These are phyloP conservation scores for Cicer chorassanicum DNA, from an alignment of 306 rosid species.

Conservation along the genomic window DNA sequence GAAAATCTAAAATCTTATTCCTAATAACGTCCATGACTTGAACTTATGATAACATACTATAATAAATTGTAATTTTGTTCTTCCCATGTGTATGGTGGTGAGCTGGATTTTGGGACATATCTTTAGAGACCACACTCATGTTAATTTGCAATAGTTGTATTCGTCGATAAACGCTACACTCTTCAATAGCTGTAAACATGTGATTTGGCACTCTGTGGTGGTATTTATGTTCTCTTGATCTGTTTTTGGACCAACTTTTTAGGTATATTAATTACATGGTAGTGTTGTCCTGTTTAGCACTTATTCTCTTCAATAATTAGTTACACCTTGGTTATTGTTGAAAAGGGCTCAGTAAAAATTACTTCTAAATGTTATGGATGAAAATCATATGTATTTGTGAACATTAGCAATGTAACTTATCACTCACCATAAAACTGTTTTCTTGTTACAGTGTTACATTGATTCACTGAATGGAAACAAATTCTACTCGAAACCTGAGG, in stretches of 20 bases:
- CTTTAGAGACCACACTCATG: slow-evolving; percentile 25
- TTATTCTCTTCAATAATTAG: slow-evolving; percentile 16
- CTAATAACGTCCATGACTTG: slow-evolving; percentile 18
- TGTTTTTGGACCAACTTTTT: slow-evolving; percentile 22
- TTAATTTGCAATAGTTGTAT: slow-evolving; percentile 24
- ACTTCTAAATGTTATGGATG: slow-evolving; percentile 26
- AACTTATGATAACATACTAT: background rate
- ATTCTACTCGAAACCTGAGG: slow-evolving; percentile 90
- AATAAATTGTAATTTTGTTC: slow-evolving; percentile 23
- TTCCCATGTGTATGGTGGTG: slow-evolving; percentile 23
- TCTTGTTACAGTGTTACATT: slow-evolving; percentile 69
- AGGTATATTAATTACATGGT: slow-evolving; percentile 11
- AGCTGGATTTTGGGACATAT: slow-evolving; percentile 29
- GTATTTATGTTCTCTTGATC: slow-evolving; percentile 37
- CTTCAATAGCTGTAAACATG: slow-evolving; percentile 26
- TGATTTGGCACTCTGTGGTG: slow-evolving; percentile 23
- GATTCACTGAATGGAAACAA: slow-evolving; percentile 63
- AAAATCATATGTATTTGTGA: slow-evolving; percentile 23
- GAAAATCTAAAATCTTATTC: slow-evolving; percentile 19
- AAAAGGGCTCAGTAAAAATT: slow-evolving; percentile 30
- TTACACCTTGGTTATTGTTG: slow-evolving; percentile 1
- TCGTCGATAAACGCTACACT: slow-evolving; percentile 13
- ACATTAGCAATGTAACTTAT: slow-evolving; percentile 23
- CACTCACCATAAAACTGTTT: slow-evolving; percentile 29
- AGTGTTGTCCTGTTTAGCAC: slow-evolving; percentile 10